Evolutionary conservation across 2,329 filamentous ascomycete species (phyloP).

Genomic region (Trichoderma sp.): DNA sequence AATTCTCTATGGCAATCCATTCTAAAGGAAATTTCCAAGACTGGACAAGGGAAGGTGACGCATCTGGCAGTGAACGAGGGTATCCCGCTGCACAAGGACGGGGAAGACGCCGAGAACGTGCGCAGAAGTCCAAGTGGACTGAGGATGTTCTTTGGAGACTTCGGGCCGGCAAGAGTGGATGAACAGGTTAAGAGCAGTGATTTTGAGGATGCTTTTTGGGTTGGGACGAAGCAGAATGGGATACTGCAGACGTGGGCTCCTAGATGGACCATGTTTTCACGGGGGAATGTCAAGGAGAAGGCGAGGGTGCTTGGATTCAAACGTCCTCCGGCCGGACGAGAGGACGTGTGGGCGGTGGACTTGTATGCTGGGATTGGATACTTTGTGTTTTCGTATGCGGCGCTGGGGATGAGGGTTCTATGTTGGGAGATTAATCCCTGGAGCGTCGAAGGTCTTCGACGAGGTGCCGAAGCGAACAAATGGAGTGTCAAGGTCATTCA

Average conservation of each 20-base stretch:
- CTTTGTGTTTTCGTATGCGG: slow-evolving; percentile 82
- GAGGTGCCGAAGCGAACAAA: slow-evolving; percentile 69
- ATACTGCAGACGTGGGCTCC: slow-evolving; percentile 86
- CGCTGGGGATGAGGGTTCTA: slow-evolving; percentile 68
- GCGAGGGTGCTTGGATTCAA: slow-evolving; percentile 64
- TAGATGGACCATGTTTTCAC: slow-evolving; percentile 88
- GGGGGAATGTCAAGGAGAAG: slow-evolving; percentile 89
- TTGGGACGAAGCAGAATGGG: slow-evolving; percentile 71
- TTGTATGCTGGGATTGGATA: slow-evolving; percentile 93
- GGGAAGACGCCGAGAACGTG: slow-evolving; percentile 56
- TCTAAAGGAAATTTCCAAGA: slow-evolving; percentile 45
- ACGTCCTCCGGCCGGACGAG: slow-evolving; percentile 23
- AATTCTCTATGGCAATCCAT: slow-evolving; percentile 48
- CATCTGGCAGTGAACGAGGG: slow-evolving; percentile 61
- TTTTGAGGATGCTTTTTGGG: slow-evolving; percentile 73
- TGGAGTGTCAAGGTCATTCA: slow-evolving; percentile 60
- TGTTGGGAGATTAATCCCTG: slow-evolving; percentile 91
- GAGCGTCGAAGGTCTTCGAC: slow-evolving; percentile 77
- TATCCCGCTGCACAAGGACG: slow-evolving; percentile 49
- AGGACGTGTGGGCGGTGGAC: slow-evolving; percentile 62
- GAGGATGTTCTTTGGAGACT: slow-evolving; percentile 69
- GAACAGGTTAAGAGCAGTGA: slow-evolving; percentile 45
- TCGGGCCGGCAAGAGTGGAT: slow-evolving; percentile 52
- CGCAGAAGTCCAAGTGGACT: slow-evolving; percentile 72
- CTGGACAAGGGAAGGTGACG: slow-evolving; percentile 45